A percentile compares a stretch with the other conserved stretches of the same genome.
These are phyloP conservation scores for Haplographium delicatum DNA, from an alignment of 495 filamentous ascomycete species.

Conservation along the genomic window DNA sequence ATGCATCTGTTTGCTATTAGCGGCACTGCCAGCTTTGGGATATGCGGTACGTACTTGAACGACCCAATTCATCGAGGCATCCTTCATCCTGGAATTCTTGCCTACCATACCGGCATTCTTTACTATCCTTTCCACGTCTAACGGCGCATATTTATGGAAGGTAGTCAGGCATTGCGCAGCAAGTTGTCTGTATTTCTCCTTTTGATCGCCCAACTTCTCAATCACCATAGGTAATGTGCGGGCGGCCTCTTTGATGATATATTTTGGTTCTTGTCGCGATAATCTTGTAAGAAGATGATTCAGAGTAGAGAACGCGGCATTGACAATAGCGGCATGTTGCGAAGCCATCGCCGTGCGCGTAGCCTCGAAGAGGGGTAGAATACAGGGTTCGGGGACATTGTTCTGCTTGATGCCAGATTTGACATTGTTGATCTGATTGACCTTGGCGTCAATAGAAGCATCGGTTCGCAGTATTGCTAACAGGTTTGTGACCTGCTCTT, in stretches of 20 bases:
- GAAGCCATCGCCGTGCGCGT: slow-evolving; percentile 61
- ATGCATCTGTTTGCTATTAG: slow-evolving; percentile 56
- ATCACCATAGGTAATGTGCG: slow-evolving; percentile 66
- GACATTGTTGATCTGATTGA: slow-evolving; percentile 61
- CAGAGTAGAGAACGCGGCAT: slow-evolving; percentile 76
- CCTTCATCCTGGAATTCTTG: slow-evolving; percentile 77
- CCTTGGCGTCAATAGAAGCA: slow-evolving; percentile 62
- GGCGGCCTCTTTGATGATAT: slow-evolving; percentile 57
- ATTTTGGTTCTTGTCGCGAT: slow-evolving; percentile 70
- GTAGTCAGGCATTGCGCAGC: slow-evolving; percentile 71
- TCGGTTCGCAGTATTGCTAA: slow-evolving; percentile 64
- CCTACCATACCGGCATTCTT: slow-evolving; percentile 71
- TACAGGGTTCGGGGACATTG: slow-evolving; percentile 70
- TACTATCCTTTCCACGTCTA: slow-evolving; percentile 74
- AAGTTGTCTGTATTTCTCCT: slow-evolving; percentile 69
- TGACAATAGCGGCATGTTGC: slow-evolving; percentile 63
- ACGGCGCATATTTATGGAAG: slow-evolving; percentile 57
- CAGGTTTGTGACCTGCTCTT: slow-evolving; percentile 60
- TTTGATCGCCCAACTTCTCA: slow-evolving; percentile 83
- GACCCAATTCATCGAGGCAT: slow-evolving; percentile 79
- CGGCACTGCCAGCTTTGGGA: not conserved
- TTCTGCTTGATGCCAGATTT: slow-evolving; percentile 87
- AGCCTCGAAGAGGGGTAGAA: slow-evolving; percentile 68
- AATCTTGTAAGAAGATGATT: slow-evolving; percentile 81
- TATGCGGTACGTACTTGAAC: slow-evolving; percentile 44